These are phyloP conservation scores for Obelidium mucronatum DNA, from an alignment of 192 early-diverging fungal genomes.

Conservation along the genomic window DNA sequence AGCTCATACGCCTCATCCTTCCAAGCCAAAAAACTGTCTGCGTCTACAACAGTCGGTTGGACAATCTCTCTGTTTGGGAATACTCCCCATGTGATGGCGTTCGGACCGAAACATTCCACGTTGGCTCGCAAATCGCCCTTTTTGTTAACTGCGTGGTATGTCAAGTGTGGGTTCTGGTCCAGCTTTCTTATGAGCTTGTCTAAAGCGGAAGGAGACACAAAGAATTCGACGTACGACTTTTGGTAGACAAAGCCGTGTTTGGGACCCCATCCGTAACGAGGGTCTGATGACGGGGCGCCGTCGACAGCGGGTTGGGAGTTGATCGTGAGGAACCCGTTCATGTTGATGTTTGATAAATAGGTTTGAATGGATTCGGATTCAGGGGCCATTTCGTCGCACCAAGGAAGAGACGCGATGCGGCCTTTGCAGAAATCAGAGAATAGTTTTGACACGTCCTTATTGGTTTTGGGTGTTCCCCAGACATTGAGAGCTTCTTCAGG, in stretches of 20 bases:
- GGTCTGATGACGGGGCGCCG: slow-evolving; percentile 80
- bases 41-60: slow-evolving; percentile 95
- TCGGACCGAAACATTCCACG: slow-evolving; percentile 82
- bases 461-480: slow-evolving; percentile 79
- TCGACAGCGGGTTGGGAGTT: slow-evolving; percentile 96
- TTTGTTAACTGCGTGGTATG: slow-evolving; percentile 92
- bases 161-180: slow-evolving; percentile 70
- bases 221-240: slow-evolving; percentile 97
- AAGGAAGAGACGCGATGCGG: slow-evolving; percentile 82
- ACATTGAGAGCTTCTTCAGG: slow-evolving; percentile 74
- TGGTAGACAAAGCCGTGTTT: slow-evolving; percentile 96
- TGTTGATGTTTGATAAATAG: slow-evolving; percentile 74
- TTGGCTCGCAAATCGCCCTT: slow-evolving; percentile 91
- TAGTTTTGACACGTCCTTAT: slow-evolving; percentile 72
- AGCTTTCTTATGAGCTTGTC: slow-evolving; percentile 75
- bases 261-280: slow-evolving; percentile 92
- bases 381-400: slow-evolving; percentile 83
- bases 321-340: slow-evolving; percentile 90
- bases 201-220: slow-evolving; percentile 77
- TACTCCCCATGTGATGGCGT: slow-evolving; percentile 98
- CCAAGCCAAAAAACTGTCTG: slow-evolving; percentile 89
- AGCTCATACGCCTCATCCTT: slow-evolving; percentile 96
- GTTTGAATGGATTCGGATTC: slow-evolving; percentile 81
- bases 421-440: slow-evolving; percentile 89
- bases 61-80: slow-evolving; percentile 97